Evolutionary conservation across 345 rosid genomes (phyloP).

Genomic region (Boechera divaricarpa): DNA sequence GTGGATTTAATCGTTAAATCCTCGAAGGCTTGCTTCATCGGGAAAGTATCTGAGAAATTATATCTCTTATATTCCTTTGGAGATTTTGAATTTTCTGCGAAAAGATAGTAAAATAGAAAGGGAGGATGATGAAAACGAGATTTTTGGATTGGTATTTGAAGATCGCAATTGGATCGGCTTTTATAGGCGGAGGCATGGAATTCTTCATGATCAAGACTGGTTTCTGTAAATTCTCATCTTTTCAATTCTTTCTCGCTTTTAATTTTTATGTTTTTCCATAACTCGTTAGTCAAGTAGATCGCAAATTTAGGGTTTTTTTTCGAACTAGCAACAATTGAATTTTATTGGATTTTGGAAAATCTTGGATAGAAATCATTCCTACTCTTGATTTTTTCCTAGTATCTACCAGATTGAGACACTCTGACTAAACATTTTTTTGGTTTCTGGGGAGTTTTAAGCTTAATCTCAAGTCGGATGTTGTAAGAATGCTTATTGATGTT

Average conservation of each 20-base stretch:
- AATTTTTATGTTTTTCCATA: neutral
- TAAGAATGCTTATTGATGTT: neutral
- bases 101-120: neutral
- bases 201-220: conserved; percentile 94
- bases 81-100: neutral
- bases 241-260: conserved; percentile 39
- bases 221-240: conserved; percentile 65
- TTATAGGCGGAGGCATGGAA: conserved; percentile 90
- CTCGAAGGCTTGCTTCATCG: neutral
- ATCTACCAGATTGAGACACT: no score
- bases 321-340: neutral
- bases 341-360: neutral
- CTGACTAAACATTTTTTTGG: neutral
- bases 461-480: neutral
- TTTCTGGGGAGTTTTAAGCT: neutral
- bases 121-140: conserved; percentile 50
- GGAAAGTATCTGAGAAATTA: neutral
- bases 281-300: neutral
- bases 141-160: conserved; percentile 86
- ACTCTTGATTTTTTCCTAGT: no score
- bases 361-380: neutral
- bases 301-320: neutral
- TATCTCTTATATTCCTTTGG: neutral
- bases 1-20: neutral
- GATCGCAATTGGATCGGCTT: conserved; percentile 73